Evolutionary conservation across 2,329 filamentous ascomycete genomes (phyloP).

Genomic region (Fusarium sp.): DNA sequence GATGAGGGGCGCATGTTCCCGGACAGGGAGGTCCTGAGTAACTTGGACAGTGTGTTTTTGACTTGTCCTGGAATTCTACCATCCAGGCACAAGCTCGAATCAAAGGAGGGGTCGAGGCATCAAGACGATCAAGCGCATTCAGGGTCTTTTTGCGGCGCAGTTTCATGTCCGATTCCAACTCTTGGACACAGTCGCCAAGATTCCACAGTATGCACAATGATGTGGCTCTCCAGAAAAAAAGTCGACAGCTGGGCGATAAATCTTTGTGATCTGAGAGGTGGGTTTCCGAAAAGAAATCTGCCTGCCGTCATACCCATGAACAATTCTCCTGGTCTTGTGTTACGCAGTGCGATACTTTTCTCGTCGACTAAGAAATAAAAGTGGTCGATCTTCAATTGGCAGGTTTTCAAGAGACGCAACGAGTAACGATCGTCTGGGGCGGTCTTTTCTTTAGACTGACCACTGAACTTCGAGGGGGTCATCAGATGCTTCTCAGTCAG

Average conservation of each 20-base stretch:
- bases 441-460: not conserved
- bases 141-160: not conserved
- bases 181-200: not conserved
- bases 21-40: not conserved
- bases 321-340: not conserved
- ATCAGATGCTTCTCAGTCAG: not conserved
- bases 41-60: not conserved
- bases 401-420: not conserved
- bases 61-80: not conserved
- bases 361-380: not conserved
- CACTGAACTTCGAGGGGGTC: not conserved
- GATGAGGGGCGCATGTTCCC: not conserved
- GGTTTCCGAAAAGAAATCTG: not conserved
- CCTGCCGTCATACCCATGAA: not conserved
- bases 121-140: not conserved
- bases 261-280: not conserved
- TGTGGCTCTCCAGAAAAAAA: not conserved
- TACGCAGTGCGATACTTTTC: not conserved
- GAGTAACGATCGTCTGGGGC: conserved; percentile 18
- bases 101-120: not conserved
- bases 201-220: not conserved
- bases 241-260: not conserved
- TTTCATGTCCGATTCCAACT: not conserved
- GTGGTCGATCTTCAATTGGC: not conserved
- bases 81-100: not conserved